phyloP scores from a whole-genome alignment of 2,329 filamentous ascomycete genomes.

The Laburnicola sp. region DNA sequence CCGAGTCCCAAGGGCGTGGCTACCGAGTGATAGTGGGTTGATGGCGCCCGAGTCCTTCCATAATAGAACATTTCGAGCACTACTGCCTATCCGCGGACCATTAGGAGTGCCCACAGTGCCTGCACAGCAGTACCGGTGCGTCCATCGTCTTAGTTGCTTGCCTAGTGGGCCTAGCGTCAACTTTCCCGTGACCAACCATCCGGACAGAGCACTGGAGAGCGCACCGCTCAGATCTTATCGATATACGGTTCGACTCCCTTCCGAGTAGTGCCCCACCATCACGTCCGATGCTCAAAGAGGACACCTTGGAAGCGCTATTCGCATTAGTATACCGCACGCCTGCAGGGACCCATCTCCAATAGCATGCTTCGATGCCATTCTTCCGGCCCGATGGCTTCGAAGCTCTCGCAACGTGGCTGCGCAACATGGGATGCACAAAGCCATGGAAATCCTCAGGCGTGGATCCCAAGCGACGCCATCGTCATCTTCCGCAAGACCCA shows the following conservation, averaged over 20 bases:
- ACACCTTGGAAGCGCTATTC: constrained; percentile 1
- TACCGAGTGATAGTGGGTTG: constrained; percentile 2
- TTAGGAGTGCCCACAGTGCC: constrained; percentile 5
- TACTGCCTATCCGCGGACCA: constrained; percentile 15
- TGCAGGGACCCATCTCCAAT: constrained; percentile 12
- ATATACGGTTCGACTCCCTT: not conserved
- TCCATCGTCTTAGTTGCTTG: no score
- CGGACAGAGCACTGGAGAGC: not conserved
- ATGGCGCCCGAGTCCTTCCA: constrained; percentile 3
- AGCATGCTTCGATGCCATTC: constrained; percentile 1
- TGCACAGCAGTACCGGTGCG: no score
- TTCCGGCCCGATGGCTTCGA: constrained; percentile 14
- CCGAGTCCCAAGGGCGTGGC: constrained; percentile 18
- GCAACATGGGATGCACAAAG: constrained; percentile 5
- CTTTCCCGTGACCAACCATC: not conserved
- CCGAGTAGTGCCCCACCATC: constrained; percentile 6
- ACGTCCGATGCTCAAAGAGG: no score
- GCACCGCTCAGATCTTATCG: not conserved
- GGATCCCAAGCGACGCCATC: constrained; percentile 9
- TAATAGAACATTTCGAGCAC: constrained; percentile 4
- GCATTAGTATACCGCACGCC: not conserved
- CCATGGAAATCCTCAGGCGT: not conserved
- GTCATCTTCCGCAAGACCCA: constrained; percentile 15
- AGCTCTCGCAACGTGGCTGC: constrained; percentile 20
- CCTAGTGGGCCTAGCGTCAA: not conserved